Evolutionary conservation across 805 yeast genomes (phyloP).

Genomic region (Cyberlindnera galapagoensis): DNA sequence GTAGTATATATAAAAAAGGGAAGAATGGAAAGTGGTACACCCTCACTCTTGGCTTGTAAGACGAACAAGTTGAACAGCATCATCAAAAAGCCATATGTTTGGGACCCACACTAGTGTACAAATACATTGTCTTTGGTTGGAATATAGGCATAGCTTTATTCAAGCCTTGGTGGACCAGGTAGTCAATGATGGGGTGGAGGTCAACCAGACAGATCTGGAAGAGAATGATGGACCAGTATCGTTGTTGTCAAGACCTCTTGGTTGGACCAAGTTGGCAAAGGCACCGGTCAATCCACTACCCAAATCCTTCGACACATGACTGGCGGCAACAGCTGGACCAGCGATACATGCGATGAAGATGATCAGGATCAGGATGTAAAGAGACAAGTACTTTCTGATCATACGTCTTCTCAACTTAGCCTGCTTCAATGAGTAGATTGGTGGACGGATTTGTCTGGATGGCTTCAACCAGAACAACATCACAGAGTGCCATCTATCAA

Average conservation of each 20-base stretch:
- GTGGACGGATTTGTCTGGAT: constrained; percentile 93
- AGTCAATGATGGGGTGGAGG: constrained; percentile 44
- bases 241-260: constrained; percentile 72
- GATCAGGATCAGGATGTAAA: constrained; percentile 66
- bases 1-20: too few relatives aligned
- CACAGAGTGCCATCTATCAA: constrained; percentile 97
- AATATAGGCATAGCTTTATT: too few relatives aligned
- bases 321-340: constrained; percentile 87
- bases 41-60: too few relatives aligned
- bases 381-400: constrained; percentile 86
- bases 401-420: constrained; percentile 94
- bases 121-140: too few relatives aligned
- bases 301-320: constrained; percentile 36
- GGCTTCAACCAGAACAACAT: constrained; percentile 99
- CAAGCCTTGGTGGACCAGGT: constrained; percentile 52
- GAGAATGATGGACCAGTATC: constrained; percentile 61
- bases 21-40: too few relatives aligned
- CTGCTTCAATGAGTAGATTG: constrained; percentile 94
- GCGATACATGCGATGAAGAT: constrained; percentile 71
- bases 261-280: constrained; percentile 77
- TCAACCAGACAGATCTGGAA: constrained; percentile 33
- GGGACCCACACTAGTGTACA: too few relatives aligned
- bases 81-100: too few relatives aligned
- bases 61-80: too few relatives aligned
- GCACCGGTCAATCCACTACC: constrained; percentile 31